Conservation (phyloP, 2,329 filamentous ascomycete species). For the Xylariales sp. region DNA sequence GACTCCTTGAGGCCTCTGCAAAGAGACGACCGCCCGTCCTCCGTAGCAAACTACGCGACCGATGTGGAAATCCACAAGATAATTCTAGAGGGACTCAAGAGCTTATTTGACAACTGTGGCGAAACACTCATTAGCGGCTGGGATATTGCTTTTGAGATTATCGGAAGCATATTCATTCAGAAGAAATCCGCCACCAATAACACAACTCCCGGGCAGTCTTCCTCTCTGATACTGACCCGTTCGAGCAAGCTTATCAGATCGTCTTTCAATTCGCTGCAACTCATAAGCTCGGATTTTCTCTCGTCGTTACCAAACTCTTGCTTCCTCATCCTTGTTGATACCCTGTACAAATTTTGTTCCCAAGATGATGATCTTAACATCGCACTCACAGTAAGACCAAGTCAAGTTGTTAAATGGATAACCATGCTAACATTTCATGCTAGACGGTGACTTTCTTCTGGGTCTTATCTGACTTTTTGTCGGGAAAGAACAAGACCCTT, state of each 20-base stretch:
- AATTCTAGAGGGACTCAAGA: constrained; percentile 74
- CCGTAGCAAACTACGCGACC: constrained; percentile 55
- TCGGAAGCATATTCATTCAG: constrained; percentile 71
- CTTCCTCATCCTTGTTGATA: constrained; percentile 76
- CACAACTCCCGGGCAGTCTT: constrained; percentile 18
- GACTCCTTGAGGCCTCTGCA: constrained; percentile 58
- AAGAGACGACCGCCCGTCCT: constrained; percentile 43
- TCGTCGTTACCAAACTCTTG: constrained; percentile 66
- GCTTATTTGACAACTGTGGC: constrained; percentile 81
- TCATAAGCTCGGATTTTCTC: constrained; percentile 94
- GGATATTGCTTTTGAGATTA: constrained; percentile 80
- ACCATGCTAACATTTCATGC: constrained; percentile 9
- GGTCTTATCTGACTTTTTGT: constrained; percentile 88
- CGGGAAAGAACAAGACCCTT: constrained; percentile 52
- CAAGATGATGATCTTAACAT: constrained; percentile 94
- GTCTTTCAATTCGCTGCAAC: constrained; percentile 83
- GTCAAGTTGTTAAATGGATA: neutral
- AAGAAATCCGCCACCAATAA: constrained; percentile 29
- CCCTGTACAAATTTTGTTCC: constrained; percentile 81
- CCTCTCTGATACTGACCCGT: constrained; percentile 41
- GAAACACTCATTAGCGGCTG: constrained; percentile 80
- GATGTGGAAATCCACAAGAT: constrained; percentile 79
- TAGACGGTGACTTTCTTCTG: constrained; percentile 92
- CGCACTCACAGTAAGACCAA: constrained; percentile 68
- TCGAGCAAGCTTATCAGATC: constrained; percentile 77